phyloP scores from a whole-genome alignment of 164 flowering plant genomes.

The Akebia trifoliata region DNA sequence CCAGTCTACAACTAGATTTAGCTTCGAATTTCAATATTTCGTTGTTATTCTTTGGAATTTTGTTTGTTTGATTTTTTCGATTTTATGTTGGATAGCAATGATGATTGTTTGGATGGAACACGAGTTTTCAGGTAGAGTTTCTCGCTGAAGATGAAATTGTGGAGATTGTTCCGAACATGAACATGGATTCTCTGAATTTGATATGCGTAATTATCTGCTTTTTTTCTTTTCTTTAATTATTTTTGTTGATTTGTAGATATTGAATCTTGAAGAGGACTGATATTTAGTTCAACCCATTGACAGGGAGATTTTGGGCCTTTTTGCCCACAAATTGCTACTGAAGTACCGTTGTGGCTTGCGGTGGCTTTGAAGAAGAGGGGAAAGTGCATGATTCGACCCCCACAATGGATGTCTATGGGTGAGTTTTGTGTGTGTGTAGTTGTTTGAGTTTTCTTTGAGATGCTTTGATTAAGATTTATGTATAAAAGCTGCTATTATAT shows the following conservation, averaged over 20 bases:
- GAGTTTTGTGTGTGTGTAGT: constrained; percentile 20
- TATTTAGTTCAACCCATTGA: constrained; percentile 8
- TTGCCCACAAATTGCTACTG: constrained; percentile 57
- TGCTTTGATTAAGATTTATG: neutral
- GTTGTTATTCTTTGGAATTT: too few species aligned
- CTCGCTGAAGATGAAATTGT: constrained; percentile 79
- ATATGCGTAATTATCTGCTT: constrained; percentile 33
- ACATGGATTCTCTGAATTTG: constrained; percentile 13
- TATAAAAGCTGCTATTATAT: neutral
- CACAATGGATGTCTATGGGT: constrained; percentile 89
- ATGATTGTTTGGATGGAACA: neutral
- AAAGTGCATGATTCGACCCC: constrained; percentile 75
- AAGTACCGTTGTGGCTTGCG: constrained; percentile 84
- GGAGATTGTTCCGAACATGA: constrained; percentile 50
- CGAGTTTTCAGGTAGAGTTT: constrained; percentile 32
- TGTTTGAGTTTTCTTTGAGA: neutral
- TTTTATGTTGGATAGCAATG: neutral
- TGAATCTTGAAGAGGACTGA: neutral
- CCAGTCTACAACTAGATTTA: neutral
- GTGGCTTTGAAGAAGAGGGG: constrained; percentile 88
- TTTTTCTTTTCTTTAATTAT: neutral
- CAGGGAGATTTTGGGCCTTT: constrained; percentile 94
- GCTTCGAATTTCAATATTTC: neutral
- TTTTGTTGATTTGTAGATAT: neutral
- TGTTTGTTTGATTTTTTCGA: neutral